A percentile compares a stretch with the other conserved stretches of the same genome.
phyloP scores from a whole-genome alignment of 2,329 filamentous ascomycete genomes.

The Hypoxylon sp. region DNA sequence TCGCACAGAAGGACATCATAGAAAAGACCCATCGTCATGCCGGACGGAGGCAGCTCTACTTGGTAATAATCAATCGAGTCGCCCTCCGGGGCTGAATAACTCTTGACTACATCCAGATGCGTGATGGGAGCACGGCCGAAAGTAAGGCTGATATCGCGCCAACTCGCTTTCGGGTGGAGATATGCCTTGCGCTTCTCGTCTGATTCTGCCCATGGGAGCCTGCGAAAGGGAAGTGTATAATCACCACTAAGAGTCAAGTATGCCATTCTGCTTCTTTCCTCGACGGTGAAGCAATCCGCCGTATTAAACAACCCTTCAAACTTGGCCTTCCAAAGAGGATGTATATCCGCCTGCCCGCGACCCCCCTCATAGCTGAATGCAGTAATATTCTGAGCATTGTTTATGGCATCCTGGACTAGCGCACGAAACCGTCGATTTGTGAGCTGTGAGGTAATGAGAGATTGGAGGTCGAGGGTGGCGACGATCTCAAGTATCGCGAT shows the following conservation, averaged over 20 bases:
- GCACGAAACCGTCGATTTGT: conserved; percentile 33
- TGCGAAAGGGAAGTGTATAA: conserved; percentile 45
- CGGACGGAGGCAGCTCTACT: conserved; percentile 40
- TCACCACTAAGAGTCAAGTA: conserved; percentile 44
- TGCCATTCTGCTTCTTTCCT: conserved; percentile 25
- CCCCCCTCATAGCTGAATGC: not conserved
- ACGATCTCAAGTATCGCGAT: conserved; percentile 39
- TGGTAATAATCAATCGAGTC: conserved; percentile 46
- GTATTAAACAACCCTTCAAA: conserved; percentile 45
- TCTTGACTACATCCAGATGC: conserved; percentile 44
- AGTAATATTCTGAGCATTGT: conserved; percentile 16
- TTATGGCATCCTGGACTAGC: conserved; percentile 31
- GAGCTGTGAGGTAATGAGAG: conserved; percentile 38
- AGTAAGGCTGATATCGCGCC: conserved; percentile 45
- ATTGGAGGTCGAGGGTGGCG: conserved; percentile 34
- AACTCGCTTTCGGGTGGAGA: conserved; percentile 46
- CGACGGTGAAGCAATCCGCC: conserved; percentile 38
- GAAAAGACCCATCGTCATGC: conserved; percentile 47
- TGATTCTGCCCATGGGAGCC: conserved; percentile 41
- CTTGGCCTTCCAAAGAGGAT: conserved; percentile 38
- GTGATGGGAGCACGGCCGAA: conserved; percentile 46
- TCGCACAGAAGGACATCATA: conserved; percentile 46
- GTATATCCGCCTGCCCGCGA: conserved; percentile 13
- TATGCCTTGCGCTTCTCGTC: conserved; percentile 27
- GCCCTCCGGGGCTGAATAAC: conserved; percentile 30